Evolutionary conservation across 2,329 filamentous ascomycete genomes (phyloP).

Genomic region (Dactylonectria estremocensis): DNA sequence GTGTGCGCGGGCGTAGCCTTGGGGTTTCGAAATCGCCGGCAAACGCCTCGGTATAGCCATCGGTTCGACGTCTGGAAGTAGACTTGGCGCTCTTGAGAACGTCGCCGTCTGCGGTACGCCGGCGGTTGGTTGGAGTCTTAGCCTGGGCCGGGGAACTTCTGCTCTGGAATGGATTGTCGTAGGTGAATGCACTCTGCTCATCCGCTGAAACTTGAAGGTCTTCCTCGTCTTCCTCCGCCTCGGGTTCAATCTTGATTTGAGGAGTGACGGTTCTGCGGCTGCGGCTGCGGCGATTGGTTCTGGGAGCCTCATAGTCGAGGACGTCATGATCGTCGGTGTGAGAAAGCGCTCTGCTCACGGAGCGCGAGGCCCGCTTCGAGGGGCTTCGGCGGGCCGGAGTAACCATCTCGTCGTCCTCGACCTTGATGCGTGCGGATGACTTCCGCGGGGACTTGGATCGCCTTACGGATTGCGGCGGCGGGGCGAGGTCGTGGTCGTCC

Average conservation of each 20-base stretch:
- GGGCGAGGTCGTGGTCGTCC: constrained; percentile 71
- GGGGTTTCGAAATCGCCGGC: constrained; percentile 55
- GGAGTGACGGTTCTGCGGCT: constrained; percentile 69
- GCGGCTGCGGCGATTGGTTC: constrained; percentile 66
- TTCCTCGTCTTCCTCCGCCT: constrained; percentile 56
- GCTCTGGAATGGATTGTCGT: constrained; percentile 95
- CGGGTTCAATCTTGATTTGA: constrained; percentile 69
- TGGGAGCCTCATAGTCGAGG: constrained; percentile 53
- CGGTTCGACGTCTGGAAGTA: constrained; percentile 61
- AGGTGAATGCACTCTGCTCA: constrained; percentile 79
- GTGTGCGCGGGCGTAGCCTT: constrained; percentile 54
- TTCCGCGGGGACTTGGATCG: constrained; percentile 72
- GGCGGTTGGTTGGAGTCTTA: constrained; percentile 64
- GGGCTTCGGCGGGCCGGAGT: constrained; percentile 61
- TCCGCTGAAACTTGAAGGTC: constrained; percentile 53
- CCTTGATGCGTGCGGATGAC: constrained; percentile 66
- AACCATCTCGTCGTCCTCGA: constrained; percentile 64
- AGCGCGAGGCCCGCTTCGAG: constrained; percentile 69
- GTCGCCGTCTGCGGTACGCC: constrained; percentile 64
- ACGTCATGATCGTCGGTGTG: constrained; percentile 65
- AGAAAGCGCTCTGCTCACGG: constrained; percentile 68
- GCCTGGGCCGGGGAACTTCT: constrained; percentile 76
- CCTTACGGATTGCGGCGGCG: constrained; percentile 64
- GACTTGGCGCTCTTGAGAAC: constrained; percentile 59
- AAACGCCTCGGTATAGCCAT: constrained; percentile 46